These are phyloP conservation scores for Pyrrhoderma noxium DNA, from an alignment of 1,284 basidiomycete species.

Conservation along the genomic window DNA sequence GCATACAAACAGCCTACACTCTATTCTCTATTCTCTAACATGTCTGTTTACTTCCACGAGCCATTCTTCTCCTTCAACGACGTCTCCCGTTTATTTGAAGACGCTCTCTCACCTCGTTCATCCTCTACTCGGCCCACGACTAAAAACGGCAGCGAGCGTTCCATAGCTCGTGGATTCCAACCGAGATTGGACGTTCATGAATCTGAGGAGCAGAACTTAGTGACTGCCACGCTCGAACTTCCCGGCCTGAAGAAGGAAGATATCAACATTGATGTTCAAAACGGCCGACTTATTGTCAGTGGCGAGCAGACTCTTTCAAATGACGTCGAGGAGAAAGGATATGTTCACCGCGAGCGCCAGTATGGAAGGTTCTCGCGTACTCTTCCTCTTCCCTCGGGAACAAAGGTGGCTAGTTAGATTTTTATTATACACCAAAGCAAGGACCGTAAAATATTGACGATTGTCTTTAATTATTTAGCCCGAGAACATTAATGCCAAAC, in stretches of 20 bases:
- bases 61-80: conserved; percentile 37
- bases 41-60: conserved; percentile 38
- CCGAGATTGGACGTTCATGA: conserved; percentile 13
- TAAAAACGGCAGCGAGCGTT: not conserved
- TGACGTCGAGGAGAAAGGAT: conserved; percentile 37
- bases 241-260: conserved; percentile 27
- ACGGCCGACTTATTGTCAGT: conserved; percentile 33
- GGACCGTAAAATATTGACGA: not conserved
- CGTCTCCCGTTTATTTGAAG: conserved; percentile 44
- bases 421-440: not conserved
- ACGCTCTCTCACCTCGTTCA: conserved; percentile 27
- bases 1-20: too few relatives aligned
- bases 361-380: conserved; percentile 41
- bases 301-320: conserved; percentile 33
- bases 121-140: not conserved
- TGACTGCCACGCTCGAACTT: conserved; percentile 31
- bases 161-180: conserved; percentile 13
- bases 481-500: conserved; percentile 21
- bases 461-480: conserved; percentile 10
- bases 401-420: conserved; percentile 13
- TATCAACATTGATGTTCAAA: conserved; percentile 10
- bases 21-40: too few relatives aligned
- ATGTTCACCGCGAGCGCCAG: conserved; percentile 42
- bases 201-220: conserved; percentile 5
- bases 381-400: conserved; percentile 15